Evolutionary conservation across 306 rosid genomes (phyloP).

Genomic region (Albizia julibrissin): DNA sequence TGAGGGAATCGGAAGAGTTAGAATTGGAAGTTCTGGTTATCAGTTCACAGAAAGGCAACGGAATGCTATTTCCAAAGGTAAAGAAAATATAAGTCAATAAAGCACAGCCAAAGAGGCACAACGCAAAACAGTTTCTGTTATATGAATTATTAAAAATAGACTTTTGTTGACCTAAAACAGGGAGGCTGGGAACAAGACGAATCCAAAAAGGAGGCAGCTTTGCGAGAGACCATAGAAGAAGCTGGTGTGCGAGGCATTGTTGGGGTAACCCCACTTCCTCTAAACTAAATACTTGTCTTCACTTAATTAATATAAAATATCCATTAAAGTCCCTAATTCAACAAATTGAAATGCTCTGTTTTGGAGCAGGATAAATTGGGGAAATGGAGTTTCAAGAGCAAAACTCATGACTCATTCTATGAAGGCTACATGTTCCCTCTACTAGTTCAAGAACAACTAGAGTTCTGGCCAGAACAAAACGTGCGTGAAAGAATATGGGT

Average conservation of each 20-base stretch:
- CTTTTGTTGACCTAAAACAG: constrained; percentile 42
- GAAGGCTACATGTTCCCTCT: constrained; percentile 95
- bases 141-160: background rate
- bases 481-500: constrained; percentile 83
- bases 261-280: constrained; percentile 48
- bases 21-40: constrained; percentile 84
- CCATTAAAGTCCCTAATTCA: background rate
- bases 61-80: constrained; percentile 95
- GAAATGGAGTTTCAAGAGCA: constrained; percentile 91
- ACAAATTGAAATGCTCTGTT: background rate
- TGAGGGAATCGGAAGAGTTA: constrained; percentile 37
- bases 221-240: constrained; percentile 84
- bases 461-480: constrained; percentile 86
- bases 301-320: background rate
- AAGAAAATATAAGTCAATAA: constrained; percentile 4
- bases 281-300: background rate
- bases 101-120: background rate
- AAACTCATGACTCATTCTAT: constrained; percentile 65
- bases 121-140: background rate
- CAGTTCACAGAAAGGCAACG: constrained; percentile 86
- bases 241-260: constrained; percentile 87
- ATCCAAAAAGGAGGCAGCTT: constrained; percentile 84
- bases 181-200: constrained; percentile 98
- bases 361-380: constrained; percentile 70
- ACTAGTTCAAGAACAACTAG: constrained; percentile 77